Percentiles rank a stretch among this genome's conserved stretches.
Evolutionary conservation across 1,284 basidiomycete genomes (phyloP).

Genomic region (Rhizoctonia solani): DNA sequence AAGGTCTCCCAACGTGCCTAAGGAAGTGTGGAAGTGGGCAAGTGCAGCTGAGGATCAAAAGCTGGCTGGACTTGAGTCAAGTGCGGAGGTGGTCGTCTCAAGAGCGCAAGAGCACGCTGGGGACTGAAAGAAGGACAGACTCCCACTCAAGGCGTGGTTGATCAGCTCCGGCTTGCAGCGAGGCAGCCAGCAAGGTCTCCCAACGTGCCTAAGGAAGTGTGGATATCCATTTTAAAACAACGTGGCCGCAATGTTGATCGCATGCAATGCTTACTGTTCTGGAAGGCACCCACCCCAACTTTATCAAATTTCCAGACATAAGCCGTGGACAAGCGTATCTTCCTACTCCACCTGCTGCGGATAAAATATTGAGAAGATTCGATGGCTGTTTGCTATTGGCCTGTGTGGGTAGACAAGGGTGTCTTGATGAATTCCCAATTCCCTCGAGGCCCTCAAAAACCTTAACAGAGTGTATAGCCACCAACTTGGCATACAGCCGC

Average conservation of each 20-base stretch:
- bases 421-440: too few relatives aligned
- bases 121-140: too few relatives aligned
- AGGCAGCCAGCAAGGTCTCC: constrained; percentile 5
- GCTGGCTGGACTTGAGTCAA: neutral
- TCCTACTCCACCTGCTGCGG: constrained; percentile 1
- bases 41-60: too few relatives aligned
- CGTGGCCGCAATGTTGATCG: constrained; percentile 12
- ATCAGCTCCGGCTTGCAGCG: constrained; percentile 7
- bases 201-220: constrained; percentile 16
- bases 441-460: too few relatives aligned
- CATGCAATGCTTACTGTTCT: neutral
- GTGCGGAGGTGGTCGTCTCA: too few relatives aligned
- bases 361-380: neutral
- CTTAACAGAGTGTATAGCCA: too few relatives aligned
- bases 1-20: constrained; percentile 28
- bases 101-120: too few relatives aligned
- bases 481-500: too few relatives aligned
- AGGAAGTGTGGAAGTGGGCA: neutral
- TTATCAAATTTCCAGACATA: constrained; percentile 12
- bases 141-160: too few relatives aligned
- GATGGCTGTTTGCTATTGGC: neutral
- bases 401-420: too few relatives aligned
- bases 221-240: constrained; percentile 12
- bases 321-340: neutral
- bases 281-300: neutral